Evolutionary conservation across 768 basidiomycete species (phyloP).

Genomic region (Holtermannia corniformis): DNA sequence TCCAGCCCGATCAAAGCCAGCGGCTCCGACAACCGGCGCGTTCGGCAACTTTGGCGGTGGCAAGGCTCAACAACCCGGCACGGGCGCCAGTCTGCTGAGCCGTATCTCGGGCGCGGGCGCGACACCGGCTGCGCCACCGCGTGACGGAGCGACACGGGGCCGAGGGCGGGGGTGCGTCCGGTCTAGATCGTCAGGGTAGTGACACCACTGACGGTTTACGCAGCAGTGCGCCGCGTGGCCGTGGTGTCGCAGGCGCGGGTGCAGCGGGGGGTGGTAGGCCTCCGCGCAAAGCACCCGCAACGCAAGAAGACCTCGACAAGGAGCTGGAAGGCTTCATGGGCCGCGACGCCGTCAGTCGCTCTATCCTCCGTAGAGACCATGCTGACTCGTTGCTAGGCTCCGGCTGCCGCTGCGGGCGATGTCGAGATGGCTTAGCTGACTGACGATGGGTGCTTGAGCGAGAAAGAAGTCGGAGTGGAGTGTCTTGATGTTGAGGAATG

Average conservation of each 20-base stretch:
- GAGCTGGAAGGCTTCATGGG: conserved; percentile 57
- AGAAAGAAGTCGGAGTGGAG: no score
- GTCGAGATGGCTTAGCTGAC: conserved; percentile 17
- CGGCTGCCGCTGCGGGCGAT: conserved; percentile 4
- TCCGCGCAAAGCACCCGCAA: conserved; percentile 50
- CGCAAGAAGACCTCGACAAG: conserved; percentile 71
- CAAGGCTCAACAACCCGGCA: conserved; percentile 2
- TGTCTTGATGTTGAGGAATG: not conserved
- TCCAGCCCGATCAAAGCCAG: conserved; percentile 15
- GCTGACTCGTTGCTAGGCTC: not conserved
- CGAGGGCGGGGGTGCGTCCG: conserved; percentile 15
- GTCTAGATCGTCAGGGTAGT: no score
- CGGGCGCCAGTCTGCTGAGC: conserved; percentile 19
- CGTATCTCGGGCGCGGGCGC: conserved; percentile 22
- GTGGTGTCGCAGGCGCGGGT: conserved; percentile 31
- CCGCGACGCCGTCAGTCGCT: conserved; percentile 16
- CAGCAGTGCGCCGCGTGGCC: not conserved
- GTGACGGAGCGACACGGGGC: conserved; percentile 7
- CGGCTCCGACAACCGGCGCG: not conserved
- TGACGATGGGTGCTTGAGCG: not conserved
- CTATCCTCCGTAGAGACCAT: no score
- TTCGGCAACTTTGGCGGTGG: no score
- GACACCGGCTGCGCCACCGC: not conserved
- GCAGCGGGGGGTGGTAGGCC: conserved; percentile 32
- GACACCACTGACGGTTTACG: no score